Percentiles rank a stretch among this genome's conserved stretches.
These are phyloP conservation scores for Ilyonectria robusta DNA, from an alignment of 2,329 filamentous ascomycete species.

Conservation along the genomic window DNA sequence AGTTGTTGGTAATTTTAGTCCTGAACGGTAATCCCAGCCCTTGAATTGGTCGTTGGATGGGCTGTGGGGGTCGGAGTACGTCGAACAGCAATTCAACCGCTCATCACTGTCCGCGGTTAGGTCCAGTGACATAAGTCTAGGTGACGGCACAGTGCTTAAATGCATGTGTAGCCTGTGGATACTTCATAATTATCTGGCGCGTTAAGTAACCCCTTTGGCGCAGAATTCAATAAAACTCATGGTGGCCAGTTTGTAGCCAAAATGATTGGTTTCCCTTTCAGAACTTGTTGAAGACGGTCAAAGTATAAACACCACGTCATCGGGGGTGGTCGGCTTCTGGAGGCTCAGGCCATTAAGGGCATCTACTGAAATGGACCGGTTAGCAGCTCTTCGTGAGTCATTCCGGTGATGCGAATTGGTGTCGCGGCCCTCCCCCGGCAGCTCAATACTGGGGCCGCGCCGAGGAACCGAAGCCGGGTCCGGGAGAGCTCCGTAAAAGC, in stretches of 20 bases:
- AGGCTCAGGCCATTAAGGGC: background rate
- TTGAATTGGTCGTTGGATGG: constrained; percentile 10
- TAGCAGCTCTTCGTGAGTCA: too few species aligned
- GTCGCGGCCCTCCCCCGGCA: background rate
- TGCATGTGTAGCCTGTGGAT: too few species aligned
- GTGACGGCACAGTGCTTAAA: background rate
- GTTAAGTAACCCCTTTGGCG: too few species aligned
- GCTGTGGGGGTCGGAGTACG: background rate
- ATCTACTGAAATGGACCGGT: background rate
- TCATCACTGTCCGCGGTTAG: background rate
- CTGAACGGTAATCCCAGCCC: constrained; percentile 7
- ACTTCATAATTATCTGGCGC: too few species aligned
- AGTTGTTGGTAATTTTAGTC: background rate
- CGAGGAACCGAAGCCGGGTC: background rate
- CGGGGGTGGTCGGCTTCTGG: background rate
- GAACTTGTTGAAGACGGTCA: background rate
- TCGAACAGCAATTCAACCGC: background rate
- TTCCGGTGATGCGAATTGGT: background rate
- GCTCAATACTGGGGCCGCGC: background rate
- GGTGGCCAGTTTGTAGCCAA: too few species aligned
- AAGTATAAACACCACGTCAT: background rate
- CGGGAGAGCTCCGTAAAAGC: background rate
- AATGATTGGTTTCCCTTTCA: too few species aligned
- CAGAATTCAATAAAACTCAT: too few species aligned
- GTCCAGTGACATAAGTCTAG: background rate